Conservation (phyloP, 1,284 basidiomycete genomes). For the Hymenochaete sp. region DNA sequence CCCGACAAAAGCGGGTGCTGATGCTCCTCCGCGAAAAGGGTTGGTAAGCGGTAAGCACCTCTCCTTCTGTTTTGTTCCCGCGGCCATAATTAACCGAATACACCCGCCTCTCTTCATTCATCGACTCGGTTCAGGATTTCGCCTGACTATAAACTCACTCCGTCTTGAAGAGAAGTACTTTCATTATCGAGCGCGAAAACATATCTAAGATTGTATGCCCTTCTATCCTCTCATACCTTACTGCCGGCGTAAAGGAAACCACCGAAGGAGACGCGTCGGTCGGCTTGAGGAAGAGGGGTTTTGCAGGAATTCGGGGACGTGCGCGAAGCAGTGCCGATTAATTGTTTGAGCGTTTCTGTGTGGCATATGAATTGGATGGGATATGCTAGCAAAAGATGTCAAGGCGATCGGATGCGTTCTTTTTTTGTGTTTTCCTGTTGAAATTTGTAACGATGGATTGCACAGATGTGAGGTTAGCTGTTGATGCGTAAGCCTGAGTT, state of each 20-base stretch:
- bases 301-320: constrained; percentile 48
- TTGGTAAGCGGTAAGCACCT: constrained; percentile 39
- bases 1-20: constrained; percentile 89
- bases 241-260: constrained; percentile 55
- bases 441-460: no score
- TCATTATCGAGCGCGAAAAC: constrained; percentile 80
- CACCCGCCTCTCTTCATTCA: not conserved
- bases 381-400: no score
- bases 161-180: constrained; percentile 62
- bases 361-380: no score
- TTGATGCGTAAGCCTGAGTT: no score
- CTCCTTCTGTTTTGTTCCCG: not conserved
- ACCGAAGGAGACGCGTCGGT: constrained; percentile 42
- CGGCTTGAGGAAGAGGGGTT: constrained; percentile 37
- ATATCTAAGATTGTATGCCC: constrained; percentile 44
- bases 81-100: not conserved
- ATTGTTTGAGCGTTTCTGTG: no score
- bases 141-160: constrained; percentile 80
- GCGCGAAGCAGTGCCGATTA: constrained; percentile 53
- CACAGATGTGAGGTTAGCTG: no score
- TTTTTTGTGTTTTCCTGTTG: no score
- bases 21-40: constrained; percentile 67
- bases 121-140: constrained; percentile 53
- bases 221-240: constrained; percentile 25
- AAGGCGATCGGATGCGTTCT: no score